Percentiles rank a stretch among this genome's conserved stretches.
phyloP scores from a whole-genome alignment of 2,329 filamentous ascomycete genomes.

The Ophiosphaerella herpotricha region DNA sequence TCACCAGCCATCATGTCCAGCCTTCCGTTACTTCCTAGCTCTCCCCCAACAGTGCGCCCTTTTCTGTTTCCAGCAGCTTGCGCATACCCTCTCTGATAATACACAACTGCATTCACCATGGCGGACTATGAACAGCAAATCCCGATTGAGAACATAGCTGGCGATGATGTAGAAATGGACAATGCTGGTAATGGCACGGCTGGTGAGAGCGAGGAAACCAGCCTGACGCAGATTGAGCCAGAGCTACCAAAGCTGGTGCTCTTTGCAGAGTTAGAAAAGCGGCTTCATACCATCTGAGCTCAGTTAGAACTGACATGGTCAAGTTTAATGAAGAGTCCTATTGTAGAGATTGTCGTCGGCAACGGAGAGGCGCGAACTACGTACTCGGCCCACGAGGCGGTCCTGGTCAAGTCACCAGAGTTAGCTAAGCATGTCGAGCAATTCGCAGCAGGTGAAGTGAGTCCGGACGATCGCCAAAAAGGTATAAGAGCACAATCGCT shows the following conservation, averaged over 20 bases:
- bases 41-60: too few species aligned
- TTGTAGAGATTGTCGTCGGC: slow-evolving; percentile 53
- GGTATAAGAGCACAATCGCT: background rate
- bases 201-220: slow-evolving; percentile 35
- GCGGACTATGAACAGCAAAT: slow-evolving; percentile 37
- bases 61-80: too few species aligned
- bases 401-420: slow-evolving; percentile 75
- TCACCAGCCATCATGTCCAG: too few species aligned
- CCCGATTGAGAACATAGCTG: slow-evolving; percentile 33
- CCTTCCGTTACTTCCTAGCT: too few species aligned
- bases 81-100: too few species aligned
- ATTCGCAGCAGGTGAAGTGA: slow-evolving; percentile 66
- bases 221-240: slow-evolving; percentile 51
- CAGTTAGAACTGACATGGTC: slow-evolving; percentile 8
- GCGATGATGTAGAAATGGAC: slow-evolving; percentile 57
- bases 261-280: slow-evolving; percentile 51
- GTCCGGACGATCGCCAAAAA: slow-evolving; percentile 32
- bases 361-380: slow-evolving; percentile 62
- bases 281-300: background rate
- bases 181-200: slow-evolving; percentile 28
- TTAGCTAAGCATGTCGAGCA: slow-evolving; percentile 67
- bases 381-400: slow-evolving; percentile 78
- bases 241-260: slow-evolving; percentile 47
- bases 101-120: slow-evolving; percentile 19
- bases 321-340: slow-evolving; percentile 55